phyloP scores from a whole-genome alignment of 2,329 filamentous ascomycete genomes.

The Periconia macrospinosa region DNA sequence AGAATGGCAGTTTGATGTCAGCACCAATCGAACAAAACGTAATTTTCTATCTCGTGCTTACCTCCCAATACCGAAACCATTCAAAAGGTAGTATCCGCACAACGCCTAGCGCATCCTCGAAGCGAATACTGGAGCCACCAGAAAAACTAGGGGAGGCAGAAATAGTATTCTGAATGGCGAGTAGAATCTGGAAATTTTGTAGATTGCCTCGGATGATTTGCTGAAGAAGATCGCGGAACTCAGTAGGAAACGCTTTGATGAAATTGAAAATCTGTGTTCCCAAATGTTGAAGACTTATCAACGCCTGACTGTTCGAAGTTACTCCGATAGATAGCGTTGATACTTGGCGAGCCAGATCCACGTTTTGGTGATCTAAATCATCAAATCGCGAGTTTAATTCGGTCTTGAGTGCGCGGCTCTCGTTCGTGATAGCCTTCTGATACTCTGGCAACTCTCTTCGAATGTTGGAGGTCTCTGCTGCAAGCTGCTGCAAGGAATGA shows the following conservation, averaged over 20 bases:
- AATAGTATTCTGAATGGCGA: background rate
- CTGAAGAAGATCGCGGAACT: background rate
- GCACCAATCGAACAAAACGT: background rate
- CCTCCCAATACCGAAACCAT: constrained; percentile 4
- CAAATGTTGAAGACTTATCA: background rate
- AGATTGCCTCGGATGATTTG: background rate
- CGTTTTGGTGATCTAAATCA: background rate
- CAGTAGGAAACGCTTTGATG: background rate
- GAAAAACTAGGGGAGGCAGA: background rate
- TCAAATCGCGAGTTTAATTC: background rate
- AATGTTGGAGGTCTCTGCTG: background rate
- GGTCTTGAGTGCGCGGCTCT: background rate
- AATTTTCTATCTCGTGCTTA: background rate
- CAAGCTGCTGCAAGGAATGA: background rate
- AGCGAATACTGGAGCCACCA: background rate
- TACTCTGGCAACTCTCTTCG: background rate
- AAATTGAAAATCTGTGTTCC: background rate
- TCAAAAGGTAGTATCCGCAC: constrained; percentile 4
- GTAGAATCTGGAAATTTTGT: constrained; percentile 4
- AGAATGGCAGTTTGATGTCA: background rate
- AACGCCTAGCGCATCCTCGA: background rate
- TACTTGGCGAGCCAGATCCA: background rate
- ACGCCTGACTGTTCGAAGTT: background rate
- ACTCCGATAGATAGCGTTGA: background rate
- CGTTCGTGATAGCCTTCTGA: background rate